Evolutionary conservation across 75 land plant genomes (phyloP).

Genomic region (Pinus taeda): DNA sequence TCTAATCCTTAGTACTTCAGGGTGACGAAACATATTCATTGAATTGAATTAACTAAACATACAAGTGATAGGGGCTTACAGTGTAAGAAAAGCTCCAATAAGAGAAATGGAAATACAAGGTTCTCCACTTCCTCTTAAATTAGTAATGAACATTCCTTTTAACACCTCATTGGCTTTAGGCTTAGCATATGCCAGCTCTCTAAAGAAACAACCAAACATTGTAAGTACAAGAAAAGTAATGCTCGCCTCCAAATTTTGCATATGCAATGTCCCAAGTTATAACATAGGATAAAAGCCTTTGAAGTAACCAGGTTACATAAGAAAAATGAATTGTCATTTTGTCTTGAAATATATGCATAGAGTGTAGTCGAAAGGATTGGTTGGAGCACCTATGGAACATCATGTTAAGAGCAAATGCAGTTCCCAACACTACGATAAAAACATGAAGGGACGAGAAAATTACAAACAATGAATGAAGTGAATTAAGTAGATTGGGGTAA

Average conservation of each 20-base stretch:
- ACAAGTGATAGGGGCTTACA: slow-evolving; percentile 20
- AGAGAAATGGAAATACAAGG: slow-evolving; percentile 84
- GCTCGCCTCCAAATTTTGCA: slow-evolving; percentile 77
- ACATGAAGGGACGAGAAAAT: background rate
- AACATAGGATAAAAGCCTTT: too few species aligned
- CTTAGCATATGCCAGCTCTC: slow-evolving; percentile 78
- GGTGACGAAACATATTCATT: too few species aligned
- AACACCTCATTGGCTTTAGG: slow-evolving; percentile 70
- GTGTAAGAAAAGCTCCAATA: slow-evolving; percentile 92
- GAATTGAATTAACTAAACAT: too few species aligned
- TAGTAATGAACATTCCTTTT: slow-evolving; percentile 71
- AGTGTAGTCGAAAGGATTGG: background rate
- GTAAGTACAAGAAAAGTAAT: slow-evolving; percentile 70
- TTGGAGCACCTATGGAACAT: slow-evolving; percentile 63
- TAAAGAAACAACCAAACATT: slow-evolving; percentile 73
- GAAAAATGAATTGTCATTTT: too few species aligned
- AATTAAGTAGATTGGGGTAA: too few species aligned
- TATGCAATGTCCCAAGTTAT: slow-evolving; percentile 25
- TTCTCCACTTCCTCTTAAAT: slow-evolving; percentile 71
- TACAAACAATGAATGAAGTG: too few species aligned
- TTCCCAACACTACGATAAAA: slow-evolving; percentile 64
- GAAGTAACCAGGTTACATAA: too few species aligned
- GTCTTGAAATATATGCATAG: too few species aligned
- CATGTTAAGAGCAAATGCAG: slow-evolving; percentile 86
- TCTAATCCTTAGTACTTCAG: too few species aligned